Evolutionary conservation across 1,284 basidiomycete species (phyloP).

Genomic region (Phellinidium pouzarii): DNA sequence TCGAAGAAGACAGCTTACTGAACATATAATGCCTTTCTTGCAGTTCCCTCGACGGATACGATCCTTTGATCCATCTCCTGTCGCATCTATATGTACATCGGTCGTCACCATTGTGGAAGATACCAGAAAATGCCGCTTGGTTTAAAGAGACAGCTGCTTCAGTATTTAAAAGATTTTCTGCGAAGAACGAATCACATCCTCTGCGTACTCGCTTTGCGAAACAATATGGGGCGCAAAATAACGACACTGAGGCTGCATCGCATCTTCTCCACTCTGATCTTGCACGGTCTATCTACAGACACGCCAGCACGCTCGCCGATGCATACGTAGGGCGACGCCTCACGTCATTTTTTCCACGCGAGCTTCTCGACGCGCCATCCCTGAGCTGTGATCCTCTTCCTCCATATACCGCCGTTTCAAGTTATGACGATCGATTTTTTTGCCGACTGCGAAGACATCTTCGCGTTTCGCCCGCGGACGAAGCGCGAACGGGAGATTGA

Average conservation of each 20-base stretch:
- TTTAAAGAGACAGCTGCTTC: slow-evolving; percentile 49
- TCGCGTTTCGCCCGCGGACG: slow-evolving; percentile 29
- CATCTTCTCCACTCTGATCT: slow-evolving; percentile 25
- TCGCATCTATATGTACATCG: slow-evolving; percentile 82
- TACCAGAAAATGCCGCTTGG: slow-evolving; percentile 59
- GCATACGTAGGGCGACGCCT: slow-evolving; percentile 55
- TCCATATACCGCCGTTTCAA: slow-evolving; percentile 48
- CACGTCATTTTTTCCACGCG: slow-evolving; percentile 64
- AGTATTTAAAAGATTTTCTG: slow-evolving; percentile 31
- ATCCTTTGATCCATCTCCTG: slow-evolving; percentile 57
- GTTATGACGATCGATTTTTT: slow-evolving; percentile 74
- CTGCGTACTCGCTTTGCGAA: slow-evolving; percentile 36
- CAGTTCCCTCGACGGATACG: slow-evolving; percentile 24
- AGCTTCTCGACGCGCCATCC: slow-evolving; percentile 41
- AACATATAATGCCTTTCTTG: no score
- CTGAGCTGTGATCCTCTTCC: slow-evolving; percentile 80
- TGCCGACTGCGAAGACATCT: slow-evolving; percentile 48
- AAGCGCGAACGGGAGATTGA: slow-evolving; percentile 40
- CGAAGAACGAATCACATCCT: slow-evolving; percentile 29
- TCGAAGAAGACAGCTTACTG: no score
- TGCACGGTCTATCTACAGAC: slow-evolving; percentile 59
- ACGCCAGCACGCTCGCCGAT: slow-evolving; percentile 57
- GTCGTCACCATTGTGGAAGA: slow-evolving; percentile 76
- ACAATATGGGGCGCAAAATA: slow-evolving; percentile 31
- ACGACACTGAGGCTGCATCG: slow-evolving; percentile 13